Evolutionary conservation across 108 stramenopile species (phyloP).

Genomic region (Schizochytrium sp.): DNA sequence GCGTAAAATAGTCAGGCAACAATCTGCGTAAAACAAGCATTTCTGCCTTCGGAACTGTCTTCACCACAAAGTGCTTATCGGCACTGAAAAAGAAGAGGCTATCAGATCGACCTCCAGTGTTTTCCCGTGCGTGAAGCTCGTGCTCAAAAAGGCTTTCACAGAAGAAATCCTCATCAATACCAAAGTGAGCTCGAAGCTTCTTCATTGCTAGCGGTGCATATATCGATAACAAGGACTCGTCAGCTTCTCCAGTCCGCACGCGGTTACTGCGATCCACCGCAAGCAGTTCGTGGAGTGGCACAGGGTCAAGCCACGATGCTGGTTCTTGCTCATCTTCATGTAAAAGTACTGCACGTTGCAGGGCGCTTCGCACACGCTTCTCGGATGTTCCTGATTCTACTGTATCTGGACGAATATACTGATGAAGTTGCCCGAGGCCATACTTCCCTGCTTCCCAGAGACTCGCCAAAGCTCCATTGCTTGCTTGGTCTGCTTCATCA

Average conservation of each 20-base stretch:
- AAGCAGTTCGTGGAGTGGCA: conserved; percentile 27
- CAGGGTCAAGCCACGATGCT: not conserved
- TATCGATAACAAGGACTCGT: not conserved
- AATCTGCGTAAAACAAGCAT: conserved; percentile 5
- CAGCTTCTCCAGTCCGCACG: not conserved
- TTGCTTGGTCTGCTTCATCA: not conserved
- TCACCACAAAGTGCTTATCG: conserved; percentile 35
- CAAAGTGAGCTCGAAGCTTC: conserved; percentile 37
- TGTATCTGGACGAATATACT: not conserved
- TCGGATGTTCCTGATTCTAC: not conserved
- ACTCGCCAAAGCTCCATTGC: not conserved
- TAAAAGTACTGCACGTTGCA: not conserved
- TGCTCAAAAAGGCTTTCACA: conserved; percentile 52
- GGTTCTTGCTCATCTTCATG: not conserved
- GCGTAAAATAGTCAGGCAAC: not conserved
- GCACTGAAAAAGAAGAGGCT: not conserved
- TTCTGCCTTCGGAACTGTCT: conserved; percentile 12
- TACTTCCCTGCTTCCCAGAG: conserved; percentile 15
- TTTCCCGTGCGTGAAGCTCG: conserved; percentile 16
- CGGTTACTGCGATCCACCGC: not conserved
- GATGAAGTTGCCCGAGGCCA: not conserved
- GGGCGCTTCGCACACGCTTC: not conserved
- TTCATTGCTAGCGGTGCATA: conserved; percentile 42
- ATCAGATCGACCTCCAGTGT: conserved; percentile 28
- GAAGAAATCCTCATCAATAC: conserved; percentile 50